Percentiles rank a stretch among this genome's conserved stretches.
phyloP scores from a whole-genome alignment of 1,139 yeast genomes.

The Kodamaea plutei region DNA sequence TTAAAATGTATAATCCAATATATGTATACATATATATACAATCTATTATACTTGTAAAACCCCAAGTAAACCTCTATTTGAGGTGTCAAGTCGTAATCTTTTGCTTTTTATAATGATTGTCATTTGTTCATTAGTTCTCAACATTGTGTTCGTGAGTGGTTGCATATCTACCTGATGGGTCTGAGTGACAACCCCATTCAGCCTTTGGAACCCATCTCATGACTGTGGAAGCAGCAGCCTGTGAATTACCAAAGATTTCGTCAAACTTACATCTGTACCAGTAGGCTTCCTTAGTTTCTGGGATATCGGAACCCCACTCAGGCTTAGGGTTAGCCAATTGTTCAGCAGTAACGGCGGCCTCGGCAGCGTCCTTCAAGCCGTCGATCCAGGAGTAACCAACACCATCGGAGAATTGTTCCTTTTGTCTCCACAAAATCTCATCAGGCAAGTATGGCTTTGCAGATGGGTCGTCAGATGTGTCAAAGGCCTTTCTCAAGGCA shows the following conservation, averaged over 20 bases:
- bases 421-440: conserved; percentile 98
- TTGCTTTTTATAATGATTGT: no score
- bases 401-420: conserved; percentile 99
- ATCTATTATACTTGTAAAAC: no score
- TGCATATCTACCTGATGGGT: conserved; percentile 97
- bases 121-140: conserved; percentile 10
- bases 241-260: conserved; percentile 73
- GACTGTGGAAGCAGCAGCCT: conserved; percentile 92
- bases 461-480: conserved; percentile 68
- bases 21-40: no score
- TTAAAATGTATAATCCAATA: no score
- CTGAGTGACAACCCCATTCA: conserved; percentile 99
- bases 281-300: conserved; percentile 97
- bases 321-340: conserved; percentile 85
- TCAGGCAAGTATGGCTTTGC: conserved; percentile 85
- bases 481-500: conserved; percentile 94
- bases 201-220: conserved; percentile 99
- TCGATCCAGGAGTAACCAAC: conserved; percentile 99
- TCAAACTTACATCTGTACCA: conserved; percentile 98
- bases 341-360: conserved; percentile 80
- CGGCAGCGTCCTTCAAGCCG: conserved; percentile 93
- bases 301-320: conserved; percentile 93
- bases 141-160: conserved; percentile 70
- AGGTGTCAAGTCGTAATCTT: no score
- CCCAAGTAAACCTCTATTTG: no score